Evolutionary conservation across 805 yeast species (phyloP).

Genomic region (Dipodascus albidus): DNA sequence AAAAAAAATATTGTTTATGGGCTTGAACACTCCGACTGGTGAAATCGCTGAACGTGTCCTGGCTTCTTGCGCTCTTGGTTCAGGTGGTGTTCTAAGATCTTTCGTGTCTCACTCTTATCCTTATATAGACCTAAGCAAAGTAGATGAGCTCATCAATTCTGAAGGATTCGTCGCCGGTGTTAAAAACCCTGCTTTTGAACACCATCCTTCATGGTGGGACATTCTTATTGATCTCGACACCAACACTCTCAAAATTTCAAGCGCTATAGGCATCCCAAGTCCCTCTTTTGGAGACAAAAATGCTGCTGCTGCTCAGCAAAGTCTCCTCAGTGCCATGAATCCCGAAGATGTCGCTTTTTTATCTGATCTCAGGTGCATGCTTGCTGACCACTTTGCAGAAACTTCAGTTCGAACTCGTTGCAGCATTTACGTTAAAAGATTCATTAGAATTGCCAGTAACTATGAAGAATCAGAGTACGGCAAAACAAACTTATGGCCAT

Average conservation of each 20-base stretch:
- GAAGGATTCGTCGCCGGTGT: constrained; percentile 47
- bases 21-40: constrained; percentile 38
- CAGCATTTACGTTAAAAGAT: constrained; percentile 17
- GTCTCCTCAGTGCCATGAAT: not conserved
- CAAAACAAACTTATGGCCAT: constrained; percentile 14
- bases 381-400: constrained; percentile 21
- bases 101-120: constrained; percentile 40
- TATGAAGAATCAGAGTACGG: constrained; percentile 19
- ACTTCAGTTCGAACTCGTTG: constrained; percentile 19
- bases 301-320: constrained; percentile 1
- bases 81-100: constrained; percentile 44
- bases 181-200: constrained; percentile 46
- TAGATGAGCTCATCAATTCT: constrained; percentile 37
- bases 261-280: constrained; percentile 11
- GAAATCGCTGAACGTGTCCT: constrained; percentile 40
- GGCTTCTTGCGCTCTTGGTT: constrained; percentile 37
- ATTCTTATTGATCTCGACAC: constrained; percentile 41
- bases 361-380: constrained; percentile 19
- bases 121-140: constrained; percentile 44
- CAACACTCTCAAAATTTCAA: constrained; percentile 24
- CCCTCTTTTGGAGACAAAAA: constrained; percentile 2
- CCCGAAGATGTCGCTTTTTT: constrained; percentile 17
- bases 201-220: constrained; percentile 46
- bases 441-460: constrained; percentile 19
- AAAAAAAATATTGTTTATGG: constrained; percentile 37